Conservation (phyloP, 768 basidiomycete species). For the Suillus cothurnatus region DNA sequence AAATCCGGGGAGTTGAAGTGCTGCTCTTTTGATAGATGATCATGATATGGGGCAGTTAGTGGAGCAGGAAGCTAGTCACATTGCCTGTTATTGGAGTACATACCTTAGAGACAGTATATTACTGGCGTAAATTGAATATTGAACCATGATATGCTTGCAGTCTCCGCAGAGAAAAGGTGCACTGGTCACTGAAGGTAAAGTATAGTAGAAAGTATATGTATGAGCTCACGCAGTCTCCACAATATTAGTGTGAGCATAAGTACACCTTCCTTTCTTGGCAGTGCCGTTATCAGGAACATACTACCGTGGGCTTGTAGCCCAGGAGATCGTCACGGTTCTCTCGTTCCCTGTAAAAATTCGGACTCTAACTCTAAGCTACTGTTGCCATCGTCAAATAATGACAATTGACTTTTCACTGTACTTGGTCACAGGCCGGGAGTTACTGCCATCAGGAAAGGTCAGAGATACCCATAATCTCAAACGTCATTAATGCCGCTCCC, state of each 20-base stretch:
- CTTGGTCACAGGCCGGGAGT: constrained; percentile 80
- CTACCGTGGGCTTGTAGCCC: no score
- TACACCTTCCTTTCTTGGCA: neutral
- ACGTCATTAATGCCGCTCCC: constrained; percentile 7
- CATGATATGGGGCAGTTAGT: neutral
- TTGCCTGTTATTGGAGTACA: neutral
- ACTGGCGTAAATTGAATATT: neutral
- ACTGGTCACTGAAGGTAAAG: no score
- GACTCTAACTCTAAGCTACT: neutral
- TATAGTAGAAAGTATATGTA: no score
- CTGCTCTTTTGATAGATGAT: no score
- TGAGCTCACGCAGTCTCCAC: no score
- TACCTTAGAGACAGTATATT: neutral
- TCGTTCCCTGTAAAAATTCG: neutral
- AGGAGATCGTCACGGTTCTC: neutral
- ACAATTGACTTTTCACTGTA: constrained; percentile 72
- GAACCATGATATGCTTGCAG: no score
- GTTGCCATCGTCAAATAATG: constrained; percentile 11
- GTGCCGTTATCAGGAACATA: neutral
- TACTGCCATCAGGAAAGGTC: constrained; percentile 79
- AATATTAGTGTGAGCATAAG: no score
- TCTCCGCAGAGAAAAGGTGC: no score
- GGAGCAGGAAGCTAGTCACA: no score
- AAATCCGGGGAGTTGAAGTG: neutral
- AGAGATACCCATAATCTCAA: constrained; percentile 7